Base-by-base conservation (phyloP, 2,329 filamentous ascomycete species). In the Teratosphaeria gauchensis region DNA sequence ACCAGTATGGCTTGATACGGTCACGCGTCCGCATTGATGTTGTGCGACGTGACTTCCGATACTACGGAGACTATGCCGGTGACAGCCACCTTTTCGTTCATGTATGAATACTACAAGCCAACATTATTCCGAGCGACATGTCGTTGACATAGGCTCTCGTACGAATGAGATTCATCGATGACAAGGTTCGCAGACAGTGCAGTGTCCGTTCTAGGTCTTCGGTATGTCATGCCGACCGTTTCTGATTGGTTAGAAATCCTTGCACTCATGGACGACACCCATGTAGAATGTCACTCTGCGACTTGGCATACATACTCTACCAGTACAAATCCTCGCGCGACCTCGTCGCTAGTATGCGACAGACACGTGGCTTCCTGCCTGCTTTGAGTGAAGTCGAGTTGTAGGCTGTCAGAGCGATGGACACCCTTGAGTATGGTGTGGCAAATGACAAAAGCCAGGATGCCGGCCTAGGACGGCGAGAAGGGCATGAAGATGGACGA, bases 381-480 rank as follows among this genome's bases (percentile, higher is more conserved):
- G 35, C 11, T 12, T 14, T 16, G 11, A 8, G 35, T 48, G 5
- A 1, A 21, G 5, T 16, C 14, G 4, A 21, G 21, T 16, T 48
- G 6, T 48, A 48, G 42, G 19, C n/a, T 6, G 3, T 6, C 16
- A 5, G 28, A 16, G 24, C 55, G 21, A 66, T 66, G 64, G 60
- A 66, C 12, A 64, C 64, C 1, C 31, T 65, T 21, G 64, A 66
- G 42, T 58, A 52, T 53, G 55, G 59, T 21, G 62, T 63, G 8
- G 61, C 61, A 1, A 52, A 64, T 35, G 62, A 65, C 24, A 53
- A 57, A 9, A 56, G 51, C 16, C 38, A 57, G 9, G 56, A 60
- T 52, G 62, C 63, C 4, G 58, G 61, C 7, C 28, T 62, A 16
- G 57, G 63, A 51, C 38, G 56, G 12, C 8, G 58, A 19, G 55